A percentile compares a stretch with the other conserved stretches of the same genome.
Evolutionary conservation across 179 eudicot genomes (phyloP).

Genomic region (Silene coronaria): DNA sequence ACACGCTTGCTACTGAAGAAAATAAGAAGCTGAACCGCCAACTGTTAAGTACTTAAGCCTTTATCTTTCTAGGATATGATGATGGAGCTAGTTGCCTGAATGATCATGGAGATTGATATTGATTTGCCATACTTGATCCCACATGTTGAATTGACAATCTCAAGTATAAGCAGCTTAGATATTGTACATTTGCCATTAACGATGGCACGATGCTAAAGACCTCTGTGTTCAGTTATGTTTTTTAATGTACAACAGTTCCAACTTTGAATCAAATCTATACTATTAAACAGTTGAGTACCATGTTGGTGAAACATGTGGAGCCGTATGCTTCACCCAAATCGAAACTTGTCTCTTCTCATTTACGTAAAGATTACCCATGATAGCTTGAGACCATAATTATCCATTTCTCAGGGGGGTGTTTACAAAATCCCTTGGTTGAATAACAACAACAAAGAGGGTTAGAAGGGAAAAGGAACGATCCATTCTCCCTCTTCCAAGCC

Average conservation of each 20-base stretch:
- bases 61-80: not conserved
- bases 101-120: not conserved
- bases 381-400: too few relatives aligned
- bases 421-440: too few relatives aligned
- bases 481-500: too few relatives aligned
- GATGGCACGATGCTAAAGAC: not conserved
- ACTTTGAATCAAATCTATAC: not conserved
- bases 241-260: not conserved
- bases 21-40: not conserved
- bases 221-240: not conserved
- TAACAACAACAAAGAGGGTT: too few relatives aligned
- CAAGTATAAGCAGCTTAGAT: not conserved
- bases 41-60: not conserved
- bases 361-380: too few relatives aligned
- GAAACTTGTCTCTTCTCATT: too few relatives aligned
- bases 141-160: not conserved
- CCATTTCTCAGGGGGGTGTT: too few relatives aligned
- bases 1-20: not conserved
- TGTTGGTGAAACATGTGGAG: not conserved
- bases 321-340: too few relatives aligned
- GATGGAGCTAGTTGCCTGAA: too few relatives aligned
- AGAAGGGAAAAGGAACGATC: too few relatives aligned
- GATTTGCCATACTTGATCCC: not conserved
- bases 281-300: not conserved
- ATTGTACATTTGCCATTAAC: not conserved